Conservation (phyloP, 805 yeast genomes). For the Kregervanrija delftensis region DNA sequence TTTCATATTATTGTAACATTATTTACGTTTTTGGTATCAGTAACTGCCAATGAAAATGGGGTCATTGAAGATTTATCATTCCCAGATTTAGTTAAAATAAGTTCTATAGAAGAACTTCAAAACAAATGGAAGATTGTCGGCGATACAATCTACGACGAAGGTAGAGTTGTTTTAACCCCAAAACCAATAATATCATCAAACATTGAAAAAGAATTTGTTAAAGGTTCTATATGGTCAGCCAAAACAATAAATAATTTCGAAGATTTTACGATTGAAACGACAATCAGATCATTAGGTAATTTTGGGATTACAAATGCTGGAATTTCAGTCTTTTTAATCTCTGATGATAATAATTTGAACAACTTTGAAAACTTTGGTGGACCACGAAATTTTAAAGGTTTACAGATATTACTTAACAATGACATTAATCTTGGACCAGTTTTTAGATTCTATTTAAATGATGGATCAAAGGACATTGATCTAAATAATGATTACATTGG, state of each 20-base stretch:
- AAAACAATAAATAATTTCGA: conserved; percentile 20
- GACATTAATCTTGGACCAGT: conserved; percentile 40
- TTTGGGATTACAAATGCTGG: conserved; percentile 48
- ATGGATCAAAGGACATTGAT: conserved; percentile 38
- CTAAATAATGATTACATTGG: conserved; percentile 21
- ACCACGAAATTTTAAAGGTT: conserved; percentile 53
- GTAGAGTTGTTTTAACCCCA: conserved; percentile 49
- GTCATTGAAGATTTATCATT: conserved; percentile 14
- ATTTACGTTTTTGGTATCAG: neutral
- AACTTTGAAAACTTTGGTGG: conserved; percentile 42
- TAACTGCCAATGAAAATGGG: neutral
- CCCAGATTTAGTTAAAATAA: conserved; percentile 19
- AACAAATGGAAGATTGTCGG: conserved; percentile 38
- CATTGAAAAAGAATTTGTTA: conserved; percentile 13
- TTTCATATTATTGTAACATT: neutral
- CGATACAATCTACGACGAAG: conserved; percentile 37
- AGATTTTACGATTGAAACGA: conserved; percentile 45
- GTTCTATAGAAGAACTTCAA: conserved; percentile 29
- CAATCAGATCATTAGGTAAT: conserved; percentile 55
- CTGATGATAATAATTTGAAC: conserved; percentile 26
- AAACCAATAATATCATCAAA: conserved; percentile 21
- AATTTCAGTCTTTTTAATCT: conserved; percentile 50
- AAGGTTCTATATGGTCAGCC: conserved; percentile 41
- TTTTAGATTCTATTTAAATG: conserved; percentile 53
- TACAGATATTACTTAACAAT: conserved; percentile 52